These are phyloP conservation scores for Priceomyces carsonii DNA, from an alignment of 805 yeast genomes.

Conservation along the genomic window DNA sequence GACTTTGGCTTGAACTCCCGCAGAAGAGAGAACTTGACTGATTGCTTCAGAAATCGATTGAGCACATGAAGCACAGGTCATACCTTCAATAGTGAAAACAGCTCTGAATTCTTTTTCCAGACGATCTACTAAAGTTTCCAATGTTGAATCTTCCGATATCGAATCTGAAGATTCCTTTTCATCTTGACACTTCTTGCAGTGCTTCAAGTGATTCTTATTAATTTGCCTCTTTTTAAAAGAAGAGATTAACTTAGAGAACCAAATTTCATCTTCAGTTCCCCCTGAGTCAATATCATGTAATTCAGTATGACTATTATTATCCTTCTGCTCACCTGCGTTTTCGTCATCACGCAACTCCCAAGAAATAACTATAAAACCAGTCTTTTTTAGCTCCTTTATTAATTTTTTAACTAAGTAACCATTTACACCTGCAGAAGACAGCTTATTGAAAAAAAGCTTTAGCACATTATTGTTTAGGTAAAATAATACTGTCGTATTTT, in stretches of 20 bases:
- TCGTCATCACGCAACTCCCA: constrained; percentile 32
- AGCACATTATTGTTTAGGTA: constrained; percentile 25
- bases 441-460: constrained; percentile 20
- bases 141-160: constrained; percentile 12
- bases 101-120: constrained; percentile 41
- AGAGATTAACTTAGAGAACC: constrained; percentile 14
- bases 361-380: constrained; percentile 39
- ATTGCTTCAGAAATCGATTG: constrained; percentile 31
- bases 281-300: constrained; percentile 18
- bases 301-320: constrained; percentile 5
- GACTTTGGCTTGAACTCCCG: constrained; percentile 4
- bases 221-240: constrained; percentile 16
- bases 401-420: constrained; percentile 22
- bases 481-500: constrained; percentile 14
- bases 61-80: constrained; percentile 44
- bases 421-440: constrained; percentile 11
- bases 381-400: constrained; percentile 22
- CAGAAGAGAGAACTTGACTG: constrained; percentile 14
- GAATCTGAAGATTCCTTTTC: constrained; percentile 10
- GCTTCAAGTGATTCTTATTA: constrained; percentile 35
- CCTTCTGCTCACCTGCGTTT: constrained; percentile 14
- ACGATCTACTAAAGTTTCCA: constrained; percentile 27
- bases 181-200: constrained; percentile 44
- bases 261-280: constrained; percentile 17
- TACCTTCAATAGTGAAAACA: constrained; percentile 50